Base-by-base conservation (phyloP, 2,329 filamentous ascomycete genomes). In the Mariannaea elegans region DNA sequence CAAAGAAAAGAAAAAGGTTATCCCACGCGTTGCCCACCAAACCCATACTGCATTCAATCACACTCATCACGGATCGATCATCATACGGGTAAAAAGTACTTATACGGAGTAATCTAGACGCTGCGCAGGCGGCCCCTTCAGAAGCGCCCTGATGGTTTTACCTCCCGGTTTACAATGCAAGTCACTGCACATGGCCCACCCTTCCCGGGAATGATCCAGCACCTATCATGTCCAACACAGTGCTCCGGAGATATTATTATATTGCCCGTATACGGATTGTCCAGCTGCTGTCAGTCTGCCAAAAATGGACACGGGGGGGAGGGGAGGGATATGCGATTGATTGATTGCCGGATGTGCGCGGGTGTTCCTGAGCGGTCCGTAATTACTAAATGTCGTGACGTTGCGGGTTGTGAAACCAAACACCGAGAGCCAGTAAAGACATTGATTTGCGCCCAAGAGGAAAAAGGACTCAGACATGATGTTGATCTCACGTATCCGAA, bases 231-330 rank as follows among this genome's bases (percentile, higher is more conserved):
- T n/a, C 14, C 9, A 38, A 16, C 34, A 14, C 19, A 16, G 34
- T 38, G 34, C 39, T 21, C 21, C 39, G 21, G 39, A n/a, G 18
- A 42, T 42, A 42, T 23, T 38, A 38, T 42, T 42, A 42, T 42
- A 18, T 42, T 29, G 27, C 21, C 29, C 24, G 27, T 39, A 32
- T 21, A 12, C 18, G 18, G 10, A 23, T 21, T 42, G 18, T 42
- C 18, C 10, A 21, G 39, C 14, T 18, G n/a, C 38, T 41, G 38
- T 10, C 49, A 24, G 50, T 53, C 38, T 54, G 24, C 51, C 51
- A 54, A 54, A 54, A 46, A 46, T 54, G 51, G 41, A 54, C 41
- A 46, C 51, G 51, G 41, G 41, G 31, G 50, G 31, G 12, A 21
- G 3, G 31, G 27, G 32, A 19, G 31, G 41, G 32, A 45, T 39